A percentile compares a stretch with the other conserved stretches of the same genome.
phyloP scores from a whole-genome alignment of 371 early-diverging fungal species.

The Syncephalastrum sp. region DNA sequence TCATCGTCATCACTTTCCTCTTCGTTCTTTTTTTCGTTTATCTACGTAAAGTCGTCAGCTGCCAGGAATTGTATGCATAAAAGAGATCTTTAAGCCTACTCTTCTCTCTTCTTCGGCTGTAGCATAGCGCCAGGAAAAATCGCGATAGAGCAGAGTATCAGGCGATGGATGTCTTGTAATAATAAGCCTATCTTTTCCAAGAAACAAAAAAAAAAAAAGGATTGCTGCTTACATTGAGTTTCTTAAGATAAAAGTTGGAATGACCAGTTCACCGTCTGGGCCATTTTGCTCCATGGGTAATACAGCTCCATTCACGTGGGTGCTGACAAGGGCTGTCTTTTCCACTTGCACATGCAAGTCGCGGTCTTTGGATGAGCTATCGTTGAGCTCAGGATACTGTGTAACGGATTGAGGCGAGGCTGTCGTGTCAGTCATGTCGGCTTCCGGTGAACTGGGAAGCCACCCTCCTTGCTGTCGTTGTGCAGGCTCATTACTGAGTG shows the following conservation, averaged over 20 bases:
- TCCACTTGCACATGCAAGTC: constrained; percentile 8
- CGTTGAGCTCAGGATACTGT: not conserved
- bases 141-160: not conserved
- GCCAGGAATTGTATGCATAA: no score
- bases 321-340: constrained; percentile 14
- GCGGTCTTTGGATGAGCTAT: not conserved
- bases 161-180: not conserved
- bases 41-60: not conserved
- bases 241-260: constrained; percentile 35
- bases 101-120: constrained; percentile 11
- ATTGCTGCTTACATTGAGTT: not conserved
- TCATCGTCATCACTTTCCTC: not conserved
- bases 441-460: not conserved
- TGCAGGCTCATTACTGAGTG: constrained; percentile 6
- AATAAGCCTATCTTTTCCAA: not conserved
- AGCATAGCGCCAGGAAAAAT: constrained; percentile 12
- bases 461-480: constrained; percentile 4
- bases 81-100: not conserved
- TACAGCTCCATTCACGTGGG: constrained; percentile 22
- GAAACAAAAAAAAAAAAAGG: not conserved
- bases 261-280: constrained; percentile 27
- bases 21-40: not conserved
- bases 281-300: constrained; percentile 32
- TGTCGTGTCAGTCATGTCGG: not conserved
- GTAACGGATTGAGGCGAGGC: not conserved